Base-by-base conservation (phyloP, 345 rosid genomes). In the Pistacia vera region DNA sequence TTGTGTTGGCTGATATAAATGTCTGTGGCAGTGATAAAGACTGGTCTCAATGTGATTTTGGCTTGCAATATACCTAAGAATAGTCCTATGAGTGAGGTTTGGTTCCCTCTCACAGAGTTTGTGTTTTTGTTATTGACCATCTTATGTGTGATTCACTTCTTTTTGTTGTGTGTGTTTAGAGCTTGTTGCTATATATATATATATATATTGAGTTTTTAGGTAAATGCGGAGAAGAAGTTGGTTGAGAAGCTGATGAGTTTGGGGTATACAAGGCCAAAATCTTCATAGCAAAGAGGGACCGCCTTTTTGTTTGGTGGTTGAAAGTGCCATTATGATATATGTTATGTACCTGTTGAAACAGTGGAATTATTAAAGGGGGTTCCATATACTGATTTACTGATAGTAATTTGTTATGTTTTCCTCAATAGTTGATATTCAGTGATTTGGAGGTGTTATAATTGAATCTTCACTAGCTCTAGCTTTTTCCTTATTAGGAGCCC, bases 51-150 rank as follows among this genome's bases (percentile, higher is more conserved):
- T 74, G 81, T 91, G 54, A 81, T 96, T 58, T 55, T 96, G 11
- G 95, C 97, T 79, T 91, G 93, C 80, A 96, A 93, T 79, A 89
- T 93, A 41, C 97, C 98, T 17, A 93, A 92, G 84, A 90, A 93
- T 78, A 92, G 81, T 78, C 97, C 96, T 9, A 78, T 87, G 91
- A 88, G 91, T 20, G 97, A 92, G 99, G 97, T 92, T 72, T 5
- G 16, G 22, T 38, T 64, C 64, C 69, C 66, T 38, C 4, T 56
- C 20, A 2, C 1, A n/a, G 5, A 11, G 5, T 52, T 14, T 17
- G 14, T 52, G 7, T 12, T 49, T 56, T n/a, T 18, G 49, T 51
- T 41, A 25, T 66, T 14, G 48, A 36, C 11, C 7, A n/a, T 57
- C 28, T 41, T 2, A 1, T 59, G 25, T 16, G 56, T 14, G 51